Evolutionary conservation across 176 grass and related monocot genomes (phyloP), one percentile per base, ranked within the genome.

Genomic region (Cenchrus americanus): DNA sequence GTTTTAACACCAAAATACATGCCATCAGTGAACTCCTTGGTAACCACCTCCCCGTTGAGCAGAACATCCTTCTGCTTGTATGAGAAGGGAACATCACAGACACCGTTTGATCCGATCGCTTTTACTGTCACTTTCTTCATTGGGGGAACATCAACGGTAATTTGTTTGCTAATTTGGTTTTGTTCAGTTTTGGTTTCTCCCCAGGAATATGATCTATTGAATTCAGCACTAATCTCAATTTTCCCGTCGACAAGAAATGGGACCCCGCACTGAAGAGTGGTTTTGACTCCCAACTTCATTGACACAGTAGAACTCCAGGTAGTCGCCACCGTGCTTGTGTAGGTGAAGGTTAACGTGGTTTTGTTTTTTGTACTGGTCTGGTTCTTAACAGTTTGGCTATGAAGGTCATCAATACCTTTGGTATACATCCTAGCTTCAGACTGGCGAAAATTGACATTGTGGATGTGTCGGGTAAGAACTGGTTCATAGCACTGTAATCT

Each of bases 51-150:
- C 6, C 80, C 80, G 22, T 37, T 59, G 3, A 11, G 0, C 69
- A 73, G 24, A 14, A 58, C 26, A 71, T 83, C 80, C 18, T 2
- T 48, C 67, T 82, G 80, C 41, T 19, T 71, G 53, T 82, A 82
- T 17, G 80, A 30, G 41, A 82, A 82, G 3, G 80, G 80, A 12
- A 72, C 7, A 18, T 72, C 80, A 43, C 80, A 82, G 53, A 2
- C 13, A n/a, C 42, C 69, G 8, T 30, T 62, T 8, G 80, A 32
- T 8, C 57, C 80, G 1, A 22, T 8, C 19, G 47, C 61, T 19
- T 23, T 3, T 8, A 63, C 43, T 37, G 80, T 83, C 27, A 83
- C 26, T 27, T 27, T 73, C 9, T 70, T 73, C 42, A 40, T 73
- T 10, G 69, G 57, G 13, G 80, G 80, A 19, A 83, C 44, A 1